These are phyloP conservation scores for Afroboletus lepidellus DNA, from an alignment of 1,284 basidiomycete species.

Conservation along the genomic window DNA sequence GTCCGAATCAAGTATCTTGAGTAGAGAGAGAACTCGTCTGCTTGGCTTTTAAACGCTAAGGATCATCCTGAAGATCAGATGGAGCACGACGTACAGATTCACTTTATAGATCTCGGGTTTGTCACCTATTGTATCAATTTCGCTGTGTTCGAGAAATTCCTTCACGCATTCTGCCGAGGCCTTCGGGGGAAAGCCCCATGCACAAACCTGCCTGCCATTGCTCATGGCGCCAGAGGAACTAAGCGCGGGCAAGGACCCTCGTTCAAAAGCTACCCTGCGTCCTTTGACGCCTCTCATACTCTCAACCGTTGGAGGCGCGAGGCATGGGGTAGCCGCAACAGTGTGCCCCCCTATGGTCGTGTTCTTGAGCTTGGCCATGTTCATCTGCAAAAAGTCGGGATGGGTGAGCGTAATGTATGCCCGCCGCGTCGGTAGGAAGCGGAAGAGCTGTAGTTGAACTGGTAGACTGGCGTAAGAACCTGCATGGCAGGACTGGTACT, in stretches of 20 bases:
- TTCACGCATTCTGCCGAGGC: slow-evolving; percentile 38
- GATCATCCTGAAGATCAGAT: background rate
- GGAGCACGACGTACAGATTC: slow-evolving; percentile 42
- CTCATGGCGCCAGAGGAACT: slow-evolving; percentile 55
- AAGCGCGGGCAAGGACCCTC: slow-evolving; percentile 35
- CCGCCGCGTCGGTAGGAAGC: slow-evolving; percentile 54
- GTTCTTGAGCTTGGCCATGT: slow-evolving; percentile 42
- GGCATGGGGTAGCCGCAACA: slow-evolving; percentile 19
- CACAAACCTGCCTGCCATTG: slow-evolving; percentile 51
- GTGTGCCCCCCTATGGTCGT: slow-evolving; percentile 43
- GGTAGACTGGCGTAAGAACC: slow-evolving; percentile 10
- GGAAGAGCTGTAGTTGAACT: slow-evolving; percentile 62
- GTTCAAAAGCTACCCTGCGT: slow-evolving; percentile 39
- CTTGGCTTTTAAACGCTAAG: slow-evolving; percentile 33
- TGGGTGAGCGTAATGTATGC: slow-evolving; percentile 54
- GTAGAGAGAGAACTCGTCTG: slow-evolving; percentile 41
- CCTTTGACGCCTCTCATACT: slow-evolving; percentile 46
- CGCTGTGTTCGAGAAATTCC: slow-evolving; percentile 43
- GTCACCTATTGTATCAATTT: slow-evolving; percentile 40
- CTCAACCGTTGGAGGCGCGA: slow-evolving; percentile 18
- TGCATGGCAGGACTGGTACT: background rate
- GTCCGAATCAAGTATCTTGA: slow-evolving; percentile 56
- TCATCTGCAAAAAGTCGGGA: slow-evolving; percentile 43
- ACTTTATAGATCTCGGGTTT: slow-evolving; percentile 47
- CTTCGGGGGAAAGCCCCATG: slow-evolving; percentile 61